Evolutionary conservation across 2,329 filamentous ascomycete genomes (phyloP).

Genomic region (Lachnellula occidentalis): DNA sequence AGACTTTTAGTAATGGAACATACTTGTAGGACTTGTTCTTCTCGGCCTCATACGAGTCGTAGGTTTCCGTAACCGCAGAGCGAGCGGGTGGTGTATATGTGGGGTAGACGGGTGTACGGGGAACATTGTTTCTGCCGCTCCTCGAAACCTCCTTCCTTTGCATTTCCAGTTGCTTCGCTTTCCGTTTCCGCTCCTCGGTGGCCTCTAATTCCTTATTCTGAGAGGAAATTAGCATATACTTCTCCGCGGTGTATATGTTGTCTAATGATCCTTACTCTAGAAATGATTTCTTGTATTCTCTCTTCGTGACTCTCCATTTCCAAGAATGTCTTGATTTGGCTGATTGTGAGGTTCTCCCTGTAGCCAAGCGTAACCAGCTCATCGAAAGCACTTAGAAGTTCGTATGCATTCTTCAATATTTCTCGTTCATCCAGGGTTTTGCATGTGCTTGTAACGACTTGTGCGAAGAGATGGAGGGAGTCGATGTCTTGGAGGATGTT

Average conservation of each 20-base stretch:
- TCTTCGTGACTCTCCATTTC: slow-evolving; percentile 99
- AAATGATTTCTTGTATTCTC: slow-evolving; percentile 97
- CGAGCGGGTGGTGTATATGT: slow-evolving; percentile 79
- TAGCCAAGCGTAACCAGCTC: slow-evolving; percentile 95
- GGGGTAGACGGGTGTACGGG: slow-evolving; percentile 77
- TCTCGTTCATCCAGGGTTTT: slow-evolving; percentile 93
- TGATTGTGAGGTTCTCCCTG: slow-evolving; percentile 89
- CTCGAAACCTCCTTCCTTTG: slow-evolving; percentile 94
- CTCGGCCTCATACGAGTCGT: slow-evolving; percentile 92
- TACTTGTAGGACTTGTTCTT: slow-evolving; percentile 92
- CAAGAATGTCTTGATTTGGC: slow-evolving; percentile 97
- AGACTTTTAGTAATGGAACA: slow-evolving; percentile 26
- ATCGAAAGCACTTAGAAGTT: slow-evolving; percentile 93
- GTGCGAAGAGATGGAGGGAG: slow-evolving; percentile 93
- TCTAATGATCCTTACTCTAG: slow-evolving; percentile 53
- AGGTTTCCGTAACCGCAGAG: slow-evolving; percentile 70
- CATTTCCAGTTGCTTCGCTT: slow-evolving; percentile 97
- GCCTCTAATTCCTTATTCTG: slow-evolving; percentile 98
- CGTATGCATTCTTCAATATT: slow-evolving; percentile 90
- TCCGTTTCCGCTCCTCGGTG: slow-evolving; percentile 95
- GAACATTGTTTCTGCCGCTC: slow-evolving; percentile 58
- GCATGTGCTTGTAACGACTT: slow-evolving; percentile 95
- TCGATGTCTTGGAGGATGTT: slow-evolving; percentile 99
- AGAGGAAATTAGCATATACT: slow-evolving; percentile 22
- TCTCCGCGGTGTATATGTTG: neutral